Evolutionary conservation across 345 rosid genomes (phyloP), one percentile per base, ranked within the genome.

Genomic region (Sisymbrium irio): DNA sequence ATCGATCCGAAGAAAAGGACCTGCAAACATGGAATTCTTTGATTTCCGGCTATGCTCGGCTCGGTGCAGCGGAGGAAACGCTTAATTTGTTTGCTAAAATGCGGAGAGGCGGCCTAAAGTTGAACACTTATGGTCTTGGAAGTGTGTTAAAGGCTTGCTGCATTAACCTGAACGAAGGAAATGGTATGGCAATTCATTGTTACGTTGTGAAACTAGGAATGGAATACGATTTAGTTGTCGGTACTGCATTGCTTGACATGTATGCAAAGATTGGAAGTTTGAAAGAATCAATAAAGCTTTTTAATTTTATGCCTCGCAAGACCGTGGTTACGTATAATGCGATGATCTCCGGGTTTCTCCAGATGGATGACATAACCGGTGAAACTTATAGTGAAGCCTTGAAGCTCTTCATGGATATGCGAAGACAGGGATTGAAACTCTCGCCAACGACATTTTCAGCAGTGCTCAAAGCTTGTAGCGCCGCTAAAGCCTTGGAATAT

Each of bases 201-300:
- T 79, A 79, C 40, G 69, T 62, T 30, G 56, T 64, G 0, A 86
- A 82, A 69, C 47, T 66, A 56, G 86, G 87, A n/a, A 71, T 79
- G 72, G 85, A 73, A 18, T 67, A 55, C 53, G 85, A 84, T 74
- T 18, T 79, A 54, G 81, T 86, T 15, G 82, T 86, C 6, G 67
- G 71, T 62, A 81, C 87, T 69, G 87, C 90, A 55, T 75, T 86
- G 79, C 78, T 86, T 57, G 69, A 71, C 67, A 84, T 86, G 90
- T 86, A 86, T 11, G 81, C 81, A 0, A 86, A 86, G 72, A 63
- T 61, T 1, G 81, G 87, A 56, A 56, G 72, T 69, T 51, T 86
- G 54, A 74, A 50, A 14, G 79, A 70, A n/a, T 79, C 87, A 0
- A 18, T 55, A 18, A 68, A 70, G 71, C 40, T 81, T 42, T 86